Conservation (phyloP, 495 filamentous ascomycete species). For the Talaromyces adpressus region DNA sequence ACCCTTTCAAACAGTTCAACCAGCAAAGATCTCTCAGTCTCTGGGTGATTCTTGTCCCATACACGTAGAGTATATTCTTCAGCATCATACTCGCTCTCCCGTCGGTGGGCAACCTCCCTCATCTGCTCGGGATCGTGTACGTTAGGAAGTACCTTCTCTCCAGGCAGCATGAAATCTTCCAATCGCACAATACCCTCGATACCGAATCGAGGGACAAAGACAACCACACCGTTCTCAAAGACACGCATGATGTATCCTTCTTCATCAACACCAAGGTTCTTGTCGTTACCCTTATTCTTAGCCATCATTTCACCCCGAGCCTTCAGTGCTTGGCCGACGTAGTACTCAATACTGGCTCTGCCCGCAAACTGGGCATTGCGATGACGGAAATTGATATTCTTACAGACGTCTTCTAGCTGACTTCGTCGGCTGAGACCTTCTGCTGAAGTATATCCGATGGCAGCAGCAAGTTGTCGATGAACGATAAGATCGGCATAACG, state of each 20-base stretch:
- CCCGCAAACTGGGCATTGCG: constrained; percentile 95
- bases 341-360: constrained; percentile 89
- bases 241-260: constrained; percentile 95
- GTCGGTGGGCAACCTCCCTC: constrained; percentile 34
- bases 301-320: constrained; percentile 55
- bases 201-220: constrained; percentile 91
- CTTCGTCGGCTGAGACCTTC: constrained; percentile 63
- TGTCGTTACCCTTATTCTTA: constrained; percentile 26
- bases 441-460: constrained; percentile 79
- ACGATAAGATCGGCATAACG: constrained; percentile 93
- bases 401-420: constrained; percentile 87
- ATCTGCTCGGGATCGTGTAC: constrained; percentile 28
- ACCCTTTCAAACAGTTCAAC: constrained; percentile 90
- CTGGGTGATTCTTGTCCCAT: constrained; percentile 33
- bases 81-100: constrained; percentile 68
- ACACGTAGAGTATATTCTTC: constrained; percentile 71
- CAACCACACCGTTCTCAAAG: constrained; percentile 93
- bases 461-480: constrained; percentile 89
- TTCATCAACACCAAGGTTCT: constrained; percentile 50
- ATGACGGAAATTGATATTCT: constrained; percentile 96
- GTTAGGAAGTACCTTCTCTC: constrained; percentile 37
- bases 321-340: constrained; percentile 92
- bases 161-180: constrained; percentile 68
- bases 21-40: constrained; percentile 45
- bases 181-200: constrained; percentile 87